Base-by-base conservation (phyloP, 495 filamentous ascomycete genomes). In the Aspergillus avenaceus region DNA sequence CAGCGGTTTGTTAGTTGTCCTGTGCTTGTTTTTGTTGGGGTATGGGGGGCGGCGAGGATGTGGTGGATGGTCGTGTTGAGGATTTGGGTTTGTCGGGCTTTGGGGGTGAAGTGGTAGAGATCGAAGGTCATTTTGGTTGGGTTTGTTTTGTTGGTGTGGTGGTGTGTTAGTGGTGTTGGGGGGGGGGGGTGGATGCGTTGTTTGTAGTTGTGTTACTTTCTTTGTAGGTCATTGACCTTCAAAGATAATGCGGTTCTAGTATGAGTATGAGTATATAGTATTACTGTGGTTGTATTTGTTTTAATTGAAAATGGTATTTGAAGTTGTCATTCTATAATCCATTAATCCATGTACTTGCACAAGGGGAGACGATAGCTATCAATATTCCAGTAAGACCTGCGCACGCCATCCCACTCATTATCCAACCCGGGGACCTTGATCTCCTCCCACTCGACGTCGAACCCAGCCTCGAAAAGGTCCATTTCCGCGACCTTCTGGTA, bases 401-500 rank as follows among this genome's bases (percentile, higher is more conserved):
- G 81, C 2, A 97, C 87, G 0, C 91, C 95, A 45, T 87, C 76
- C 95, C 93, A 97, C 52, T 84, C 78, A 41, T 84, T 87, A 18
- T 76, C 73, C 55, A 73, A 44, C 48, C 72, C 69, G 37, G 87
- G 84, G n/a, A 96, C 85, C 3, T 77, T 62, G 23, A 96, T 77
- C 54, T 84, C 82, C 42, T 86, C 81, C 88, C 89, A 98, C 42
- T 90, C 85, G 5, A 87, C 82, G 60, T 97, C 93, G 53, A 96
- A 84, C 0, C 93, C 95, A 16, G 89, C 90, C 56, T 97, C 92
- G 47, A 87, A 83, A 31, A 96, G 64, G 72, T 98, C 92, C 75
- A 96, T 83, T 71, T 97, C 93, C 12, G 86, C 81, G 7, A 98
- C 90, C 66, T 90, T 91, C 34, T 83, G 84, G 65, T 98, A 97